Evolutionary conservation across 1,284 basidiomycete species (phyloP), one percentile per base, ranked within the genome.

Genomic region (Fistulinella cinereoalba): DNA sequence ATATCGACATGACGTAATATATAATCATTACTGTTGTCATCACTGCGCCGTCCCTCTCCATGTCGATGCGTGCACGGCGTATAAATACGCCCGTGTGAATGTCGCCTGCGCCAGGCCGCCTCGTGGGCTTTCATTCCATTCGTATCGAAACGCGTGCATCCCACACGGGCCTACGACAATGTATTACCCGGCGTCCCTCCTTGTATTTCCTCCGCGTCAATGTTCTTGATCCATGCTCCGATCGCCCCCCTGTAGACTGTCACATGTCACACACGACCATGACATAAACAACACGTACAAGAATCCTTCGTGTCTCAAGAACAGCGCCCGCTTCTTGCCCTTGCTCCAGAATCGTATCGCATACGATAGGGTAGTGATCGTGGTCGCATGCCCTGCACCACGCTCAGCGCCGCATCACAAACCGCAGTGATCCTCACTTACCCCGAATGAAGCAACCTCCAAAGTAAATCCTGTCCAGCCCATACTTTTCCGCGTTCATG

Each of bases 301-400:
- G 75, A 98, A 99, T 4, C 97, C 97, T 73, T 99, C 97, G 64
- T 99, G 97, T 52, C 97, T 83, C 47, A 99, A 75, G 76, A 99
- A 99, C 58, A 97, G 79, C 36, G 97, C 97, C 28, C 92, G 83
- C 71, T 98, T 99, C 23, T 88, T 95, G 1, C 97, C 97, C 69
- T 97, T 96, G 63, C 92, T 96, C 97, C 97, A 99, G 76, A 99
- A 99, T 29, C 97, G 88, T 67, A 99, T 99, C 37, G 97, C 97
- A 71, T 99, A 99, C 21, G 94, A 97, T 32, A 99, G 77, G 12
- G 97, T 99, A 24, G 93, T 89, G 64, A 99, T 96, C 19, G 97
- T 99, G 27, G 96, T 92, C 39, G 95, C 88, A 66, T 99, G 97
- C 19, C 94, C 92, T 94, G 54, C 28, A 44, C 32, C 51, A 22